Evolutionary conservation across 1,284 basidiomycete species (phyloP).

Genomic region (Trametes sp.): DNA sequence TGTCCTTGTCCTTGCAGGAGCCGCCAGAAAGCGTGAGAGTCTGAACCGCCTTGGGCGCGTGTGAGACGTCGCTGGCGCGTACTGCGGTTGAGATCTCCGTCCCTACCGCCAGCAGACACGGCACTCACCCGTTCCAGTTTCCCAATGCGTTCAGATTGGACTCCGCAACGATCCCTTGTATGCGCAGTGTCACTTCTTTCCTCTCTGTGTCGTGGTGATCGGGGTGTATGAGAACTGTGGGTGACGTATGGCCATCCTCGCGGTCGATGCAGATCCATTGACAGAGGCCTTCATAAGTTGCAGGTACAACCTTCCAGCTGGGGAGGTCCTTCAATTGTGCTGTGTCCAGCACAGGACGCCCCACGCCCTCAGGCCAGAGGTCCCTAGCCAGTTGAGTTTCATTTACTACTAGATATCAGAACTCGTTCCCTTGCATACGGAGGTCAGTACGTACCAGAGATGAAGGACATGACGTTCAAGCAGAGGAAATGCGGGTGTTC

Average conservation of each 20-base stretch:
- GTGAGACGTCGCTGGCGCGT: background rate
- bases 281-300: background rate
- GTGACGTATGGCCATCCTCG: background rate
- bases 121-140: background rate
- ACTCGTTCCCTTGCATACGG: background rate
- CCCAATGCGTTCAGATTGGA: background rate
- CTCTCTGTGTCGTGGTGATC: background rate
- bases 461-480: background rate
- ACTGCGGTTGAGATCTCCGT: background rate
- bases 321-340: background rate
- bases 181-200: background rate
- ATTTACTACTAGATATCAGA: background rate
- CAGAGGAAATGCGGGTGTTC: background rate
- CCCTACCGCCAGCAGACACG: background rate
- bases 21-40: background rate
- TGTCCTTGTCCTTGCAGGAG: background rate
- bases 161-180: background rate
- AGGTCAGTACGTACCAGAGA: background rate
- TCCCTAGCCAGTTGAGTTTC: background rate
- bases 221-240: background rate
- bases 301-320: background rate
- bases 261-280: background rate
- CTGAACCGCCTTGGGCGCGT: slow-evolving; percentile 1
- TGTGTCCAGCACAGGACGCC: background rate
- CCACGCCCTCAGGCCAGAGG: background rate